Base-by-base conservation (phyloP, 768 basidiomycete species). In the Leccinellum albellum region DNA sequence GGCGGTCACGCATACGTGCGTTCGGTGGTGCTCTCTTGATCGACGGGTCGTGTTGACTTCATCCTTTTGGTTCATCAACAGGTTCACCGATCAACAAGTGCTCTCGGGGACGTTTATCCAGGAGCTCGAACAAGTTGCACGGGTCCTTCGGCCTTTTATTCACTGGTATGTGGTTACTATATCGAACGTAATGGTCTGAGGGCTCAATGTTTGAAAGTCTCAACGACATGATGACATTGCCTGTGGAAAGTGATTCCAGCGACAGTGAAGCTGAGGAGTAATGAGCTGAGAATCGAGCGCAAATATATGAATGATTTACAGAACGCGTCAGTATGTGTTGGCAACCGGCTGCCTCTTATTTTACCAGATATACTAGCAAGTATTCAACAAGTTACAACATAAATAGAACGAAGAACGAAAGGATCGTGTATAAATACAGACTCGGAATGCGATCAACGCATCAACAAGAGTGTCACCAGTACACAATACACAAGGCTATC, bases 81-180 rank as follows among this genome's bases (percentile, higher is more conserved):
- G 89, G 50, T 94, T 94, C 70, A 76, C 76, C 1, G 93, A 95
- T 66, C 77, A 79, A 20, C 82, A 94, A 64, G 92, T 92, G 3
- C 73, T 91, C 1, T 69, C 73, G 3, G 77, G 82, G 0, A 53
- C 82, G 35, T 96, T 94, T 70, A 81, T 82, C 51, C 80, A 87
- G 33, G 78, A 79, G 24, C 67, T 96, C 6, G 76, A 78, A 24
- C 67, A 78, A 1, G 76, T 88, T 9, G 82, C 79, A 6, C 70
- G 63, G 23, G 76, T 89, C 1, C 76, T 87, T 64, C 76, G 76
- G 51, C 94, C 93, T 0, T 86, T 97, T 55, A 88, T 94, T 3
- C 89, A 90, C 65, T 87, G 85, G 90, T 88, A 57, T 60, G 82
- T 69, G 2, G 2, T 3, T 26, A 10, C 15, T 28, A 17, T 15